A percentile compares a stretch with the other conserved stretches of the same genome.
These are phyloP conservation scores for Carpinus viminea DNA, from an alignment of 306 rosid species.

Conservation along the genomic window DNA sequence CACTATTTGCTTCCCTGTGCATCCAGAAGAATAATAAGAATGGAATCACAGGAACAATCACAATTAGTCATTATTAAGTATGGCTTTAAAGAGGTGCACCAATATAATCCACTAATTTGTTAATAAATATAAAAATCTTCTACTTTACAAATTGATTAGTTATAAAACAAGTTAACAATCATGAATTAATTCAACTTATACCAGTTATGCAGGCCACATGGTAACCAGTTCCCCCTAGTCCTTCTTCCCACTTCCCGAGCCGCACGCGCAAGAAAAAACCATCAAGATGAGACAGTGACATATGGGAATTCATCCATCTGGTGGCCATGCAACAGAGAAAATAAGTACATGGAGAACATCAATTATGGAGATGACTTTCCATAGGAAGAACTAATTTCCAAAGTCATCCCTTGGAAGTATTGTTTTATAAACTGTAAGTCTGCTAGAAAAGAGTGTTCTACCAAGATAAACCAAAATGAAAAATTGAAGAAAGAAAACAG, in stretches of 20 bases:
- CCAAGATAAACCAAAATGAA: background rate
- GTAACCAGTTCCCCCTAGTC: constrained; percentile 76
- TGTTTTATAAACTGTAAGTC: background rate
- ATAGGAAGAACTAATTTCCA: background rate
- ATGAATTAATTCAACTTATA: constrained; percentile 34
- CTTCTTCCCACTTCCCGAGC: constrained; percentile 92
- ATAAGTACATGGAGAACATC: background rate
- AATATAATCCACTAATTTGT: background rate
- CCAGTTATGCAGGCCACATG: constrained; percentile 83
- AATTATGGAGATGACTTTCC: background rate
- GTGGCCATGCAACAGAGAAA: constrained; percentile 15
- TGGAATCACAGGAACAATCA: constrained; percentile 1
- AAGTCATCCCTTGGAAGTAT: constrained; percentile 1
- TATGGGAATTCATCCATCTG: constrained; percentile 70
- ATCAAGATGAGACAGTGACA: constrained; percentile 53
- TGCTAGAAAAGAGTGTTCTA: background rate
- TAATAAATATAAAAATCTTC: constrained; percentile 4
- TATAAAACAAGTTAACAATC: constrained; percentile 14
- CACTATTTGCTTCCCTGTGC: constrained; percentile 48
- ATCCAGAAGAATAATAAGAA: constrained; percentile 19
- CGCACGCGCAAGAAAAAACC: constrained; percentile 88
- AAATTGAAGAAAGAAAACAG: background rate
- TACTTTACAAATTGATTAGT: background rate
- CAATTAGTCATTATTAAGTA: background rate
- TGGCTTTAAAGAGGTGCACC: background rate